Conservation (phyloP, 495 filamentous ascomycete genomes). For the Aspergillus baeticus region DNA sequence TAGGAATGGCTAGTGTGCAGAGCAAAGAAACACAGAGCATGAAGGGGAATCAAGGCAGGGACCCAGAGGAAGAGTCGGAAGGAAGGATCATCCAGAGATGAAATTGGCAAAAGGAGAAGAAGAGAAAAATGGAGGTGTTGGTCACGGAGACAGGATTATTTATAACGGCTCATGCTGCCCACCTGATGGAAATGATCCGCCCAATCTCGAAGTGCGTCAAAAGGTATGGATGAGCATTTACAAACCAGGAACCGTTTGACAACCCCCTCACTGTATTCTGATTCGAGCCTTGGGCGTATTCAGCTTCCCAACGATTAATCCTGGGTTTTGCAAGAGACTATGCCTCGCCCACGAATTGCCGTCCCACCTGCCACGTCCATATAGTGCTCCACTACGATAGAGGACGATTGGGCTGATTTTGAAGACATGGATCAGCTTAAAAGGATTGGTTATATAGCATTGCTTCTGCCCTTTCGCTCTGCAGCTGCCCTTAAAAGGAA, state of each 20-base stretch:
- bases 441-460: background rate
- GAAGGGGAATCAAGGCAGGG: too few relatives aligned
- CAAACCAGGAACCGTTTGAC: constrained; percentile 8
- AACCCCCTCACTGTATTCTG: constrained; percentile 11
- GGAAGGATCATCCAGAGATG: too few relatives aligned
- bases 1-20: too few relatives aligned
- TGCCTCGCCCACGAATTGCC: constrained; percentile 8
- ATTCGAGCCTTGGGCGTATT: constrained; percentile 14
- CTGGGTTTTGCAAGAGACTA: constrained; percentile 2
- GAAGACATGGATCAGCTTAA: constrained; percentile 6
- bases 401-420: constrained; percentile 11
- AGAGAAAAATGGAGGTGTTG: constrained; percentile 7
- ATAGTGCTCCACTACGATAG: constrained; percentile 14
- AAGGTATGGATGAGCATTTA: constrained; percentile 24
- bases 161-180: constrained; percentile 27
- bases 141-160: constrained; percentile 26
- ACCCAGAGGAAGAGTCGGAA: too few relatives aligned
- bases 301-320: background rate
- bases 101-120: background rate
- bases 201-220: constrained; percentile 18
- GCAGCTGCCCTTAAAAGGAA: background rate
- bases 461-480: background rate
- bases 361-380: constrained; percentile 27
- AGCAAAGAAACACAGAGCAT: too few relatives aligned
- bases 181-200: constrained; percentile 22